These are phyloP conservation scores for Aspergillus sparsus DNA, from an alignment of 495 filamentous ascomycete species.

Conservation along the genomic window DNA sequence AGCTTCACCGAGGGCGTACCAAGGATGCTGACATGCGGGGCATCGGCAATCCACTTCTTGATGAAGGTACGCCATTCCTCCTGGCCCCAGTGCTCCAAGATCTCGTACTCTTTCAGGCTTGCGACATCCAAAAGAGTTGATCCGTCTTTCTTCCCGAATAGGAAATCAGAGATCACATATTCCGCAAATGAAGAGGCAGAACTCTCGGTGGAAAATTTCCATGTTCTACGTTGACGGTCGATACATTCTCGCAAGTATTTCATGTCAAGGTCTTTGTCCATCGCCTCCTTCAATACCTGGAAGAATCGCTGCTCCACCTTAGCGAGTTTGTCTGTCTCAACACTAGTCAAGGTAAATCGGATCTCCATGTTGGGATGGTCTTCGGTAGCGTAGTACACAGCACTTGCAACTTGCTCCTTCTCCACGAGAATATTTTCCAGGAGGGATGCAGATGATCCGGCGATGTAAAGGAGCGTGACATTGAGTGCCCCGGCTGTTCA, in stretches of 20 bases:
- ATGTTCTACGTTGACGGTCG: constrained; percentile 69
- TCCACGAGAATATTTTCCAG: constrained; percentile 92
- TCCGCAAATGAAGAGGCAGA: constrained; percentile 73
- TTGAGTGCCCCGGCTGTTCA: constrained; percentile 64
- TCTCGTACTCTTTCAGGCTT: constrained; percentile 71
- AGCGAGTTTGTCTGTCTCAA: constrained; percentile 80
- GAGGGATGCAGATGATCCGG: constrained; percentile 87
- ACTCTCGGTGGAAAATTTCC: constrained; percentile 77
- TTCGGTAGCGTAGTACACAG: constrained; percentile 73
- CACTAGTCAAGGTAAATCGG: constrained; percentile 77
- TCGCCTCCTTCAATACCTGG: constrained; percentile 76
- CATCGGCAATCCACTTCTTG: constrained; percentile 81
- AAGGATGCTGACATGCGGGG: constrained; percentile 81
- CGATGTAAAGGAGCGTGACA: constrained; percentile 78
- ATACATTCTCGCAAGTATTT: constrained; percentile 84
- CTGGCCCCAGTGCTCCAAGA: constrained; percentile 77
- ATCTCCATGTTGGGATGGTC: constrained; percentile 78
- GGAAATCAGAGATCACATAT: constrained; percentile 83
- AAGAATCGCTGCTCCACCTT: constrained; percentile 85
- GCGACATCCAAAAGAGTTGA: constrained; percentile 71
- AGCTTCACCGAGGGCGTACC: constrained; percentile 76
- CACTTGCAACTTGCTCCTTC: constrained; percentile 86
- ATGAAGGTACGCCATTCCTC: constrained; percentile 80
- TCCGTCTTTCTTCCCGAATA: constrained; percentile 86
- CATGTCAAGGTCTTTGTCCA: constrained; percentile 81